Percentiles rank a stretch among this genome's conserved stretches.
phyloP scores from a whole-genome alignment of 768 basidiomycete species.

The Lepiota subincarnata region DNA sequence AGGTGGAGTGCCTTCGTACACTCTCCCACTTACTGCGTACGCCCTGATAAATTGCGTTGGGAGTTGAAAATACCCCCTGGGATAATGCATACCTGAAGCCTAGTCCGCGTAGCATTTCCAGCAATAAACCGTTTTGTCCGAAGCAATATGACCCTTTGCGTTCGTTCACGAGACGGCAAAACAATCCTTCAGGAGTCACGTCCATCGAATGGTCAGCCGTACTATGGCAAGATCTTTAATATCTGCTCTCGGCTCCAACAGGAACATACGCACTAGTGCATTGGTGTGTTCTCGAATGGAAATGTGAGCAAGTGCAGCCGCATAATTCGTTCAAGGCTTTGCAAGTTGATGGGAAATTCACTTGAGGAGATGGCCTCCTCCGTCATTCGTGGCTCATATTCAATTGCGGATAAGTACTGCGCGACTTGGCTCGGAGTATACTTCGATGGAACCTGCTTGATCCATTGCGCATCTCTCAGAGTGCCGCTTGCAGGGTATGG shows the following conservation, averaged over 20 bases:
- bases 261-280: slow-evolving; percentile 32
- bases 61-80: not conserved
- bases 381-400: slow-evolving; percentile 14
- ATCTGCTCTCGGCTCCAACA: not conserved
- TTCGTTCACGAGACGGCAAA: slow-evolving; percentile 19
- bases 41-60: slow-evolving; percentile 16
- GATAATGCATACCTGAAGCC: slow-evolving; percentile 22
- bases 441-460: slow-evolving; percentile 20
- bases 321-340: slow-evolving; percentile 24
- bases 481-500: slow-evolving; percentile 12
- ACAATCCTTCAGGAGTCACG: slow-evolving; percentile 20
- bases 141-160: slow-evolving; percentile 26
- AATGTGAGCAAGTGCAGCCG: slow-evolving; percentile 28
- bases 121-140: slow-evolving; percentile 23
- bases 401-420: slow-evolving; percentile 24
- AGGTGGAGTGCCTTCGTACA: slow-evolving; percentile 17
- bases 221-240: slow-evolving; percentile 10
- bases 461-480: slow-evolving; percentile 19
- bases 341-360: slow-evolving; percentile 21
- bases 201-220: slow-evolving; percentile 23
- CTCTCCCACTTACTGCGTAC: slow-evolving; percentile 24
- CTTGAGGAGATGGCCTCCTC: slow-evolving; percentile 17
- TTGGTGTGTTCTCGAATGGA: slow-evolving; percentile 33
- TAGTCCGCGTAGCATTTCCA: slow-evolving; percentile 24
- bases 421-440: slow-evolving; percentile 20